Conservation (phyloP, 2,329 filamentous ascomycete genomes). For the Mariannaea sp. region DNA sequence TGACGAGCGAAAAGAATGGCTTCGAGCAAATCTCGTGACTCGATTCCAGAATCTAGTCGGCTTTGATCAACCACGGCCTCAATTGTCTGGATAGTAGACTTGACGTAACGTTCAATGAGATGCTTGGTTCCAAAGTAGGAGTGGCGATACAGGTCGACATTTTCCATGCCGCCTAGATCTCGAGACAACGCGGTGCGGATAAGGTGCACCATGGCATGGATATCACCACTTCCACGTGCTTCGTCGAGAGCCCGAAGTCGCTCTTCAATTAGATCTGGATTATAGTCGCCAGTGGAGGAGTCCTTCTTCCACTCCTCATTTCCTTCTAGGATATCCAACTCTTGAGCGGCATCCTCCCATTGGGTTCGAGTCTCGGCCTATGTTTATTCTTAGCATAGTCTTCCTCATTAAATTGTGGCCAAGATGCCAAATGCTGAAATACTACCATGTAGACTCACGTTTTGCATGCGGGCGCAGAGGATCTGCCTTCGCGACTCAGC, state of each 20-base stretch:
- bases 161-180: conserved; percentile 84
- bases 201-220: conserved; percentile 77
- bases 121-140: conserved; percentile 85
- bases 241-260: conserved; percentile 76
- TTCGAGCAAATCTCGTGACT: conserved; percentile 66
- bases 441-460: conserved; percentile 58
- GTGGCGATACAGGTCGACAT: conserved; percentile 79
- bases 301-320: conserved; percentile 82
- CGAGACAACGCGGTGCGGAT: conserved; percentile 80
- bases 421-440: too few species aligned
- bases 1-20: conserved; percentile 74
- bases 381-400: conserved; percentile 12
- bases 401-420: neutral
- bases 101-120: conserved; percentile 85
- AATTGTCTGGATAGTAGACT: conserved; percentile 76
- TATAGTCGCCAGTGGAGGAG: conserved; percentile 67
- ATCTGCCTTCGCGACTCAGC: conserved; percentile 66
- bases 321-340: conserved; percentile 79
- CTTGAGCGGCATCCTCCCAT: conserved; percentile 76
- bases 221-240: conserved; percentile 72
- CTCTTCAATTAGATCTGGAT: conserved; percentile 68
- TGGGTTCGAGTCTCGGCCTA: conserved; percentile 71
- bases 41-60: conserved; percentile 57
- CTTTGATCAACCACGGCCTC: conserved; percentile 69
- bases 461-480: conserved; percentile 66